phyloP scores from a whole-genome alignment of 129 eudicot species.

The Pittosporum tobira region DNA sequence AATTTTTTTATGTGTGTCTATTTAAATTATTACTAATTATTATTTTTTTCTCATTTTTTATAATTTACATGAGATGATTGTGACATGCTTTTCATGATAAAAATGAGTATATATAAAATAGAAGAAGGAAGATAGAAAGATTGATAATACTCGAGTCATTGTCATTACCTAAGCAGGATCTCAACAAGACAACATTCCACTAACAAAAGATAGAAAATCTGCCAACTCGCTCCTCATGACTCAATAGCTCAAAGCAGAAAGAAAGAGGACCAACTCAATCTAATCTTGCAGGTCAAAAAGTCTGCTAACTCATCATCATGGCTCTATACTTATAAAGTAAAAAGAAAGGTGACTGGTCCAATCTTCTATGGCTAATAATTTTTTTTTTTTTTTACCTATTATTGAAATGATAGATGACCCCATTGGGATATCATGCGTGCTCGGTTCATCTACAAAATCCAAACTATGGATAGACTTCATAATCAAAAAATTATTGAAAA shows the following conservation, averaged over 20 bases:
- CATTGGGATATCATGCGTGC: constrained; percentile 1
- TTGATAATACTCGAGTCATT: background rate
- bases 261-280: background rate
- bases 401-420: background rate
- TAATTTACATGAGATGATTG: too few relatives aligned
- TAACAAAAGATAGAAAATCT: background rate
- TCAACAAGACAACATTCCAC: background rate
- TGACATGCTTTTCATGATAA: too few relatives aligned
- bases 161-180: background rate
- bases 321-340: too few relatives aligned
- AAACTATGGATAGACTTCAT: background rate
- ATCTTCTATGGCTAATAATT: background rate
- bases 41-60: too few relatives aligned
- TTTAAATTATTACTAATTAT: too few relatives aligned
- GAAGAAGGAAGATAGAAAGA: too few relatives aligned
- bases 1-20: too few relatives aligned
- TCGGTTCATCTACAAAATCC: background rate
- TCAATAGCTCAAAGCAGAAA: background rate
- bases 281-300: too few relatives aligned
- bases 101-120: too few relatives aligned
- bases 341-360: background rate
- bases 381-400: too few relatives aligned
- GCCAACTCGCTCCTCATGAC: background rate
- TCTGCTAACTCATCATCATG: too few relatives aligned
- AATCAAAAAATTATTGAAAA: background rate